phyloP scores from a whole-genome alignment of 1,139 yeast genomes.

The Candida sp. region DNA sequence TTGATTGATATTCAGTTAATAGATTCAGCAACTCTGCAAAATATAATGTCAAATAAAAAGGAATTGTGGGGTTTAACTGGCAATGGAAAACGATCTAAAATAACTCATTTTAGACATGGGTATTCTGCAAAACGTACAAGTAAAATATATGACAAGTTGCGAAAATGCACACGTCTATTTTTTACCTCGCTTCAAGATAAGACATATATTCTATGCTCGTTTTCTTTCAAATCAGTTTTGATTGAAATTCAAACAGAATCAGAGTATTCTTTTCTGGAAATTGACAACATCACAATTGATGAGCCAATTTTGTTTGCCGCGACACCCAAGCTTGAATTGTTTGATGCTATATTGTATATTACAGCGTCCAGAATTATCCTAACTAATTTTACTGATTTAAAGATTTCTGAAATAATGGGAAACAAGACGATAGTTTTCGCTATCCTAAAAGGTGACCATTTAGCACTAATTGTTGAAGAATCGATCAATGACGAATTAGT shows the following conservation, averaged over 20 bases:
- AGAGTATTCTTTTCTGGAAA: constrained; percentile 21
- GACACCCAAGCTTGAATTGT: constrained; percentile 1
- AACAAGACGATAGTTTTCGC: constrained; percentile 13
- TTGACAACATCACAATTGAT: constrained; percentile 17
- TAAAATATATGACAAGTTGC: constrained; percentile 23
- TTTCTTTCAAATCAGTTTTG: constrained; percentile 35
- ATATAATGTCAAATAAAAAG: constrained; percentile 11
- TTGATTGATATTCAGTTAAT: constrained; percentile 38
- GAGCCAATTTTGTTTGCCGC: constrained; percentile 12
- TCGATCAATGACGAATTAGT: background rate
- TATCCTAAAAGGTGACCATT: constrained; percentile 9
- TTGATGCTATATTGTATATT: constrained; percentile 22
- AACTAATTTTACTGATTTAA: constrained; percentile 14
- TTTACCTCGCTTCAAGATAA: constrained; percentile 13
- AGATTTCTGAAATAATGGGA: constrained; percentile 6
- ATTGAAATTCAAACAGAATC: constrained; percentile 22
- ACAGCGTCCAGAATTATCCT: constrained; percentile 22
- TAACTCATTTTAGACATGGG: constrained; percentile 41
- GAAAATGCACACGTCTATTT: constrained; percentile 22
- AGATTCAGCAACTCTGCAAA: constrained; percentile 13
- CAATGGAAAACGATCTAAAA: constrained; percentile 29
- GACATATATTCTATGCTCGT: constrained; percentile 30
- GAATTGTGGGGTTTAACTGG: constrained; percentile 52
- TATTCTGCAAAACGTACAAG: constrained; percentile 24
- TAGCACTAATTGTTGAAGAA: constrained; percentile 14